Conservation (phyloP, 73 alveolate genomes). For the Diophrys sp. region DNA sequence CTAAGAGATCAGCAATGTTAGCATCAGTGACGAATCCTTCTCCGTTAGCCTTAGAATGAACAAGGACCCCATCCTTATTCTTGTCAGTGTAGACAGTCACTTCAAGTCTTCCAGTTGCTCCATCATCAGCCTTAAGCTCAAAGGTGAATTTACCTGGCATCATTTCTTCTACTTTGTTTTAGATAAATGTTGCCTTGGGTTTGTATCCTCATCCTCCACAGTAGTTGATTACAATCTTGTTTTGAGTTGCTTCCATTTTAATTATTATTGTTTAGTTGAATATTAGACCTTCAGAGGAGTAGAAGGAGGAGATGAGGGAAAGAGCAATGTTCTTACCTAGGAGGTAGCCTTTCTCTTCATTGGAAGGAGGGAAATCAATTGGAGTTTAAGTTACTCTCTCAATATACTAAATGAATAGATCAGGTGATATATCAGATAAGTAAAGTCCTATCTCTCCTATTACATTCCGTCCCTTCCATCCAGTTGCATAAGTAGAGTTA, state of each 20-base stretch:
- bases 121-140: not conserved
- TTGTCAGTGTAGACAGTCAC: not conserved
- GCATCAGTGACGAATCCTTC: not conserved
- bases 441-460: too few relatives aligned
- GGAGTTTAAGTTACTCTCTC: too few relatives aligned
- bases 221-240: not conserved
- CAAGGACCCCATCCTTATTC: not conserved
- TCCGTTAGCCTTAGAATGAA: conserved; percentile 15
- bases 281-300: too few relatives aligned
- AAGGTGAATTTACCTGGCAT: not conserved
- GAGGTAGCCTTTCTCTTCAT: too few relatives aligned
- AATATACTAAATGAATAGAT: too few relatives aligned
- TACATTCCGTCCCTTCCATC: too few relatives aligned
- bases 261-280: too few relatives aligned
- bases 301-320: too few relatives aligned
- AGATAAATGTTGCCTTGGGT: not conserved
- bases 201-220: not conserved
- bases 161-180: not conserved
- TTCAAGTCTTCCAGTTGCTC: conserved; percentile 10
- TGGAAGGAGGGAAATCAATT: too few relatives aligned
- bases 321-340: too few relatives aligned
- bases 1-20: not conserved
- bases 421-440: too few relatives aligned
- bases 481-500: too few relatives aligned
- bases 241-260: not conserved